Evolutionary conservation across 768 basidiomycete genomes (phyloP).

Genomic region (Lentinula detonsa): DNA sequence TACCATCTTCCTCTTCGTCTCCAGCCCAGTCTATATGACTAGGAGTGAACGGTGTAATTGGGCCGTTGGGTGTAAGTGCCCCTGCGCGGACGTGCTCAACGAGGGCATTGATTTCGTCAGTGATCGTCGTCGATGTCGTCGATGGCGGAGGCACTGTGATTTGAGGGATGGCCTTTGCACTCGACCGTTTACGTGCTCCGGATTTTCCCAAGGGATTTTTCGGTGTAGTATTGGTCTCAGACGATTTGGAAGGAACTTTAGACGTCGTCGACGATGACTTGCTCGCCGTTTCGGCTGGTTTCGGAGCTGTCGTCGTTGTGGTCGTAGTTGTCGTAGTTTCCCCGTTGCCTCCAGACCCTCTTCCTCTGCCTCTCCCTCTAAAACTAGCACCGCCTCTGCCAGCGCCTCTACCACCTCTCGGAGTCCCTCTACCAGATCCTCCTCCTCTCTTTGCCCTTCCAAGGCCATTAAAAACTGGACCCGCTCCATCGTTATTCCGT

Average conservation of each 20-base stretch:
- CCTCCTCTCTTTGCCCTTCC: conserved; percentile 26
- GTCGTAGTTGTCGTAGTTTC: not conserved
- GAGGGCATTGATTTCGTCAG: conserved; percentile 61
- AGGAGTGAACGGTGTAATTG: conserved; percentile 51
- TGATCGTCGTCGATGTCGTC: not conserved
- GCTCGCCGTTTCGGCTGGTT: not conserved
- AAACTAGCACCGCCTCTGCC: conserved; percentile 1
- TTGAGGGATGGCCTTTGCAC: conserved; percentile 23
- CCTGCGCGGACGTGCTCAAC: conserved; percentile 73
- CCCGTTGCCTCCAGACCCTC: conserved; percentile 20
- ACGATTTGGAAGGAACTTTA: not conserved
- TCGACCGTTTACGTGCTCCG: conserved; percentile 42
- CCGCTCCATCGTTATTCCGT: conserved; percentile 42
- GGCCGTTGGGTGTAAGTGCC: conserved; percentile 63
- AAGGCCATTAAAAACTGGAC: conserved; percentile 41
- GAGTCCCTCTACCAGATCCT: conserved; percentile 22
- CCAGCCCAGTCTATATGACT: conserved; percentile 89
- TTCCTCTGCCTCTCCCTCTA: conserved; percentile 14
- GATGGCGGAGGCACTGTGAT: conserved; percentile 52
- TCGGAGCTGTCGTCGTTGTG: not conserved
- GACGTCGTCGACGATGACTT: not conserved
- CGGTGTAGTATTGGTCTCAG: conserved; percentile 17
- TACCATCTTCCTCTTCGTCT: conserved; percentile 81
- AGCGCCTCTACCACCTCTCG: conserved; percentile 27
- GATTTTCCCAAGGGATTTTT: conserved; percentile 30